These are phyloP conservation scores for Microsporum canis DNA, from an alignment of 2,329 filamentous ascomycete genomes.

Conservation along the genomic window DNA sequence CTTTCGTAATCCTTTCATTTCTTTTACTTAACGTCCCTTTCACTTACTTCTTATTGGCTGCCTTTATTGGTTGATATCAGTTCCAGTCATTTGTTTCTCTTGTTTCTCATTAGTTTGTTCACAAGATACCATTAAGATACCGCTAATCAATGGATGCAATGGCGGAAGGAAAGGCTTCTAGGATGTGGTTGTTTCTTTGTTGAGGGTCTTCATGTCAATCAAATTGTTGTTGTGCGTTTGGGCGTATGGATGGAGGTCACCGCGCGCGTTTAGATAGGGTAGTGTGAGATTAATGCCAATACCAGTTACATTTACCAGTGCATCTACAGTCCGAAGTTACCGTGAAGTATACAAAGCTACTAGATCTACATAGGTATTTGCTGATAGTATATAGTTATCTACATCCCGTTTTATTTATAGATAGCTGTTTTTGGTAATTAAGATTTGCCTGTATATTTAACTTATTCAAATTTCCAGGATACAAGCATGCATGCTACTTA, in stretches of 20 bases:
- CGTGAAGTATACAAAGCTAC: too few species aligned
- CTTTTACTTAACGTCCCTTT: neutral
- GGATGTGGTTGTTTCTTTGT: neutral
- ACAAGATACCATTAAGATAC: neutral
- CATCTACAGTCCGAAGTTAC: too few species aligned
- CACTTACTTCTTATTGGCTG: conserved; percentile 6
- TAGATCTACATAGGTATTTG: too few species aligned
- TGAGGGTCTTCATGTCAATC: neutral
- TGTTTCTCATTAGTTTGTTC: neutral
- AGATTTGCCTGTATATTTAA: too few species aligned
- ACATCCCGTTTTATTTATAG: too few species aligned
- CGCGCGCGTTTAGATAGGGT: neutral
- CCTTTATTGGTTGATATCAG: neutral
- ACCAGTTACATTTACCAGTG: neutral
- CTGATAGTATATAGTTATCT: too few species aligned
- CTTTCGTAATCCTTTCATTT: conserved; percentile 4
- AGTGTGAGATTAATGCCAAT: neutral
- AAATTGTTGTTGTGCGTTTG: neutral
- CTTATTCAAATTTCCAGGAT: neutral
- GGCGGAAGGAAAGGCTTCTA: neutral
- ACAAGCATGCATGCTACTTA: neutral
- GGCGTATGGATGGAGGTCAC: neutral
- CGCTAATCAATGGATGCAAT: neutral
- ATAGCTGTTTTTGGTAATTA: too few species aligned
- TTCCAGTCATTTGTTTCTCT: neutral